Evolutionary conservation across 2,329 filamentous ascomycete species (phyloP), one percentile per base, ranked within the genome.

Genomic region (Apiospora koreana): DNA sequence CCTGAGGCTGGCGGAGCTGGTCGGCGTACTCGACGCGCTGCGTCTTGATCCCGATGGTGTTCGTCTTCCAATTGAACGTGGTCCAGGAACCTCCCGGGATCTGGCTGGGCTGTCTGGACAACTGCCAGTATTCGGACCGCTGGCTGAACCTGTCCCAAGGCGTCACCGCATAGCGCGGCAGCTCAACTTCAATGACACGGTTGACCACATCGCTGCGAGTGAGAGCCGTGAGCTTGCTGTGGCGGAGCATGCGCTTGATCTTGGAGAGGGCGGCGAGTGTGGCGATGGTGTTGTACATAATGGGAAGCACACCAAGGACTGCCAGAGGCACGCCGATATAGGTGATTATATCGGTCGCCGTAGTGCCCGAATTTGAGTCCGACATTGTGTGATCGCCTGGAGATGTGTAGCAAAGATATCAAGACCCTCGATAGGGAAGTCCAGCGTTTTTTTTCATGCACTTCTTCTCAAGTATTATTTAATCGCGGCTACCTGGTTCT

Each of bases 131-230:
- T 67, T 87, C 83, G 0, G 83, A 79, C 16, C 86, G 83, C 68
- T 87, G 79, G 72, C 81, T 79, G 71, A 86, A 85, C 31, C 89
- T 83, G 73, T 91, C 87, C 74, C 87, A 82, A 0, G 89, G 90
- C 69, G 86, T 88, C 65, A 91, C 89, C 4, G 88, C 89, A 74
- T 89, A 91, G 1, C 89, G 86, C 4, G 89, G 89, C 46, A 92
- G 82, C 75, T 92, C 89, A 45, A 92, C 87, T 76, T 92, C 89
- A 46, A 92, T 90, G 68, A 91, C 85, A 48, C 89, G 87, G 70
- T 91, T 91, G 72, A 92, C 87, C 2, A 92, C 85, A 71, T 90
- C 89, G 76, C 87, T 88, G 62, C 90, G 85, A 16, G 88, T 91
- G 62, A 91, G 83, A 0, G 88, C 89, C 2, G 85, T 86, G 9